Evolutionary conservation across 495 filamentous ascomycete genomes (phyloP), one percentile per base, ranked within the genome.

Genomic region (Neurospora sp.): DNA sequence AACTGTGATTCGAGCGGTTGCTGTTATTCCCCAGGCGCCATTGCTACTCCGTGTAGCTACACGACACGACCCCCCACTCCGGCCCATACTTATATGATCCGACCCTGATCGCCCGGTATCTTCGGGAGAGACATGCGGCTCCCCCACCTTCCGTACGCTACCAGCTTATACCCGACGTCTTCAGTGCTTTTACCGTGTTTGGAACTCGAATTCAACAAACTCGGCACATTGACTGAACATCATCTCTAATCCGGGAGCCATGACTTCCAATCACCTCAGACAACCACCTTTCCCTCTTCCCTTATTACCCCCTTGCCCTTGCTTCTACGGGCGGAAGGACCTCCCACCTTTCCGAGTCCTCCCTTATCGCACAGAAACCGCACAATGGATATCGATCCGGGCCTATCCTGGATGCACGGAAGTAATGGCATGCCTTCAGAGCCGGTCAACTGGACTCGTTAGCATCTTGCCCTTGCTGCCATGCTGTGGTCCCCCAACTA

Each of bases 71-170:
- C 48, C 48, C 48, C 48, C 48, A 59, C 48, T 59, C 23, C 23
- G 23, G 48, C 48, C 23, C 48, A 31, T n/a, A n/a, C n/a, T n/a
- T n/a, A n/a, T 59, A 59, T 14, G 0, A 59, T 59, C 48, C 48
- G 6, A 31, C 48, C 48, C 48, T 59, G 48, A 31, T 59, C 4
- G 18, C 44, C 44, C n/a, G n/a, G n/a, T 59, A 27, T 59, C 11
- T 59, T 59, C 11, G 10, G 20, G 23, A 27, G 10, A 59, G 11
- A 23, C 12, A 54, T 48, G 62, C 35, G 39, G 35, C 38, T 72
- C 35, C 69, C 72, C 72, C 69, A 73, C 69, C 69, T 73, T 70
- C 72, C 69, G 66, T 27, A 27, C 42, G 42, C 42, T 46, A 46
- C 42, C 42, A 46, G 16, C 35, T 46, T 16, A 14, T 42, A 11